Conservation (phyloP, 805 yeast genomes). For the Hanseniaspora vineae region DNA sequence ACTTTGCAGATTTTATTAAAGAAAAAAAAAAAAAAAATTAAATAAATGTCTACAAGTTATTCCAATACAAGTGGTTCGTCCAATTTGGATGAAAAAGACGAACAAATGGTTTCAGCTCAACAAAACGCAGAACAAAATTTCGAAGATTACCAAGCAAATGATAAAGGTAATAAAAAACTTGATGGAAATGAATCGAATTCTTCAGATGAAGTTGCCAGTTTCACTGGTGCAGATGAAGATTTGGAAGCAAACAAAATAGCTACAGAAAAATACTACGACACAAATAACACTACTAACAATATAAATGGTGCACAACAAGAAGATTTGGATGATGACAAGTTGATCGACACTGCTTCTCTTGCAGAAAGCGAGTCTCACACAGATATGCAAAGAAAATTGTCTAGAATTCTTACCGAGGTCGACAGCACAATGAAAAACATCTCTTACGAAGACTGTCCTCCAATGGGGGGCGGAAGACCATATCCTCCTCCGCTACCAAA, state of each 20-base stretch:
- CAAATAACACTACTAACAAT: background rate
- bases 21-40: too few relatives aligned
- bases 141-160: too few relatives aligned
- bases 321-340: slow-evolving; percentile 3
- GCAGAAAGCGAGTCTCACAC: slow-evolving; percentile 14
- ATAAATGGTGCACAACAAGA: background rate
- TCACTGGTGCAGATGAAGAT: background rate
- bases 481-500: slow-evolving; percentile 52
- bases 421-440: slow-evolving; percentile 17
- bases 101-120: too few relatives aligned
- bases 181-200: too few relatives aligned
- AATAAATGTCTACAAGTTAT: too few relatives aligned
- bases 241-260: background rate
- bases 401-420: slow-evolving; percentile 31
- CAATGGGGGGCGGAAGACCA: slow-evolving; percentile 56
- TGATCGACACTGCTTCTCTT: slow-evolving; percentile 18
- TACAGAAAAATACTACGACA: background rate
- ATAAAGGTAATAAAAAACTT: too few relatives aligned
- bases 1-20: too few relatives aligned
- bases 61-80: too few relatives aligned
- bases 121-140: too few relatives aligned
- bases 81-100: too few relatives aligned
- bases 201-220: background rate
- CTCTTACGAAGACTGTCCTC: slow-evolving; percentile 29
- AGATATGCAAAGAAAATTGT: slow-evolving; percentile 23